phyloP scores from a whole-genome alignment of 2,329 filamentous ascomycete genomes.

The Dactylellina leptospora region DNA sequence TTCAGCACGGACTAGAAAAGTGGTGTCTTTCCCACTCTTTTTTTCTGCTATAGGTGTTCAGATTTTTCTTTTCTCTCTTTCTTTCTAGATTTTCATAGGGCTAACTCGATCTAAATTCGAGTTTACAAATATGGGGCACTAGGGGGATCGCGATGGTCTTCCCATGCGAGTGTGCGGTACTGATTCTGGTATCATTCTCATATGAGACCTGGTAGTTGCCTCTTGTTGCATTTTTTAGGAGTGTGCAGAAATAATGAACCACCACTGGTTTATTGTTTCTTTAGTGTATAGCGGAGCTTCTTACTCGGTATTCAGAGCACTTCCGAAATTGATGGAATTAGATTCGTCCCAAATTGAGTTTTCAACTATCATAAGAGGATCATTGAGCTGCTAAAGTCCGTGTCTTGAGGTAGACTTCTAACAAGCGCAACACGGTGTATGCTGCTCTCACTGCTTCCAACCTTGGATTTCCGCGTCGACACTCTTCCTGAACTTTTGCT shows the following conservation, averaged over 20 bases:
- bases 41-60: neutral
- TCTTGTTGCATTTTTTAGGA: conserved; percentile 4
- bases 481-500: conserved; percentile 80
- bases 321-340: no score
- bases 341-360: no score
- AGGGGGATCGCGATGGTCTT: neutral
- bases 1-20: neutral
- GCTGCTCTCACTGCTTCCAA: conserved; percentile 59
- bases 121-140: conserved; percentile 4
- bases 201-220: neutral
- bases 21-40: neutral
- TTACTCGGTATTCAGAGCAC: no score
- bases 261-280: no score
- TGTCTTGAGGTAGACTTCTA: neutral
- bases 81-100: neutral
- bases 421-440: neutral
- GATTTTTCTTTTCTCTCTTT: conserved; percentile 3
- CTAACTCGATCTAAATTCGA: neutral
- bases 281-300: no score
- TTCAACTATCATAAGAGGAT: no score
- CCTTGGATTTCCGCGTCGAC: conserved; percentile 71
- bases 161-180: neutral
- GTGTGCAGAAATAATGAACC: no score
- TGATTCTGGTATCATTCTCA: neutral
- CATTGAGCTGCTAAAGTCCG: no score